Percentiles rank a stretch among this genome's conserved stretches.
phyloP scores from a whole-genome alignment of 306 rosid species.

The Hippophae gyantsensis region DNA sequence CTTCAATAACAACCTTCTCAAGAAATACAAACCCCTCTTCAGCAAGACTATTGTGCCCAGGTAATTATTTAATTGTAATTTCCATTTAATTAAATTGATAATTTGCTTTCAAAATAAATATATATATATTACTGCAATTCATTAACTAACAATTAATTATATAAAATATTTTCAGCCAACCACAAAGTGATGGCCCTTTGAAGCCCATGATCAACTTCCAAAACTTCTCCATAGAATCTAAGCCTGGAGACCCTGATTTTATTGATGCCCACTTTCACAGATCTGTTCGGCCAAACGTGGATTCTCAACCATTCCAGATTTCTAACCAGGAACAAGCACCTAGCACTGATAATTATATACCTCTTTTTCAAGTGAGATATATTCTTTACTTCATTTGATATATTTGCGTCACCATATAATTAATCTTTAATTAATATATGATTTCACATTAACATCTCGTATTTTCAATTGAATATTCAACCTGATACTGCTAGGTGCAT shows the following conservation, averaged over 20 bases:
- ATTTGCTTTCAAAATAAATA: background rate
- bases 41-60: background rate
- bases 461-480: too few relatives aligned
- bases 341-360: background rate
- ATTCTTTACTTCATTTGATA: background rate
- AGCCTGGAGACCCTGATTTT: constrained; percentile 1
- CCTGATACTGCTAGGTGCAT: too few relatives aligned
- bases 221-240: background rate
- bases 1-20: background rate
- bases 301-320: background rate
- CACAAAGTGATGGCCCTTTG: constrained; percentile 1
- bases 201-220: background rate
- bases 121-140: too few relatives aligned
- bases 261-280: background rate
- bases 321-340: background rate
- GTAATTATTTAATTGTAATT: background rate
- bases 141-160: too few relatives aligned
- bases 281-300: background rate
- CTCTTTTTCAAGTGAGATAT: constrained; percentile 5
- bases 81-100: background rate
- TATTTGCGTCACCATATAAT: too few relatives aligned
- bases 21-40: background rate
- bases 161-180: background rate
- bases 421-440: too few relatives aligned
- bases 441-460: too few relatives aligned